Base-by-base conservation (phyloP, 352 stramenopile species). In the Pythium aquatile region DNA sequence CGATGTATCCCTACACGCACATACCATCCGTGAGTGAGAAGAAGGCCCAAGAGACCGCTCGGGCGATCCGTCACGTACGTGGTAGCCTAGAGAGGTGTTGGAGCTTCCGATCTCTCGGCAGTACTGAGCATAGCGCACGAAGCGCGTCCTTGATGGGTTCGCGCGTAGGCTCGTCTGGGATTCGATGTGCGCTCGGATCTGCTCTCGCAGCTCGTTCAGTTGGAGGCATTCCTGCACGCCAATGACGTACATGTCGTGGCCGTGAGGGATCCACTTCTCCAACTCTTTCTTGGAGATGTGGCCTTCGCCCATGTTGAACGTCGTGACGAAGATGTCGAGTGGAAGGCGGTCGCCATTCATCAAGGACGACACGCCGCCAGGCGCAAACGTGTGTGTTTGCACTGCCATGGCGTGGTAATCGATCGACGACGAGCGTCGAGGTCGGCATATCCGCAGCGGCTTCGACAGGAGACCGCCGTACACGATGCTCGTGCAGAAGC, bases 151-250 rank as follows among this genome's bases (percentile, higher is more conserved):
- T 53, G 39, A 79, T 57, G 26, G 66, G 65, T 68, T 60, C 29
- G 44, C 49, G 0, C 65, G 65, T 51, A 58, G 58, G 20, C 61
- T 69, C n/a, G 52, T 49, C 16, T 72, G 73, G n/a, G 73, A 72
- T 57, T 91, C 80, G 55, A 93, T 77, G 54, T 96, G 77, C 40
- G 82, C 70, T 10, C 61, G 73, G 33, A 96, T 79, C 24, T 82
- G 71, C 7, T 73, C 70, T 0, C 85, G 76, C 26, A 92, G 78
- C 37, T 87, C 83, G 16, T 70, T 66, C 30, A 96, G 66, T 64
- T 92, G 72, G 11, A 97, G 76, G 71, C 90, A 97, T 61, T 97
- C 90, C 57, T 97, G 87, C 5, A 97, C 72, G 3, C 85, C 88
- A 61, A 97, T 91, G 32, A 92, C 83, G 65, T 97, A 97, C 37